Percentiles rank a stretch among this genome's conserved stretches.
Evolutionary conservation across 108 stramenopile genomes (phyloP).

Genomic region (Conticribra weissflogii): DNA sequence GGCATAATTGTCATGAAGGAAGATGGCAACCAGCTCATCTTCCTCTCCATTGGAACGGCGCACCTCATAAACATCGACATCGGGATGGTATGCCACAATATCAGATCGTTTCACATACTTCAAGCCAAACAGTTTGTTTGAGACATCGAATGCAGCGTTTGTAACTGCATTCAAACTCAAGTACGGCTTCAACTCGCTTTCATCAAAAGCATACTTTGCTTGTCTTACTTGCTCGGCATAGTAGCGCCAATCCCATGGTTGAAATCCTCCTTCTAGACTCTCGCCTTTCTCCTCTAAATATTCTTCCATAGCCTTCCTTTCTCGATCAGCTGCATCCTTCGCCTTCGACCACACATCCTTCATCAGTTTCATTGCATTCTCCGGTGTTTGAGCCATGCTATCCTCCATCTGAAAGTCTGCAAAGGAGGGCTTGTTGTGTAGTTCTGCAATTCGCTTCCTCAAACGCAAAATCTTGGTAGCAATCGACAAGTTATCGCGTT

Average conservation of each 20-base stretch:
- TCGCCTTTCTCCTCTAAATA: constrained; percentile 55
- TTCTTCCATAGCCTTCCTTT: constrained; percentile 67
- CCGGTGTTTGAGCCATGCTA: constrained; percentile 79
- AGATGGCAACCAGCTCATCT: constrained; percentile 65
- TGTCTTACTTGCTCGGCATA: constrained; percentile 74
- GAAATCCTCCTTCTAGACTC: constrained; percentile 60
- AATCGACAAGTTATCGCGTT: constrained; percentile 69
- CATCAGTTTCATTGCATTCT: constrained; percentile 64
- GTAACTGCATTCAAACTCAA: constrained; percentile 65
- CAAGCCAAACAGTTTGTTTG: constrained; percentile 74
- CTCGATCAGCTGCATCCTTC: constrained; percentile 69
- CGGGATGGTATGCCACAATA: constrained; percentile 68
- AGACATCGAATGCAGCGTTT: constrained; percentile 71
- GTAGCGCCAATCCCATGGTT: constrained; percentile 84
- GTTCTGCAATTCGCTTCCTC: constrained; percentile 58
- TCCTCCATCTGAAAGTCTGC: constrained; percentile 75
- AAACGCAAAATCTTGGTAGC: constrained; percentile 66
- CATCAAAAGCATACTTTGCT: constrained; percentile 77
- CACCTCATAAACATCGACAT: constrained; percentile 79
- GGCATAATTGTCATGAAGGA: constrained; percentile 82
- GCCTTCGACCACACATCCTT: constrained; percentile 77
- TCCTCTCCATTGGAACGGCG: constrained; percentile 43
- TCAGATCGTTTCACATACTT: constrained; percentile 61
- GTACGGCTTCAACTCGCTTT: constrained; percentile 74
- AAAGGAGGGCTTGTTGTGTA: constrained; percentile 64